phyloP scores from a whole-genome alignment of 1,284 basidiomycete genomes.

The Cryptococcus deneoformans region DNA sequence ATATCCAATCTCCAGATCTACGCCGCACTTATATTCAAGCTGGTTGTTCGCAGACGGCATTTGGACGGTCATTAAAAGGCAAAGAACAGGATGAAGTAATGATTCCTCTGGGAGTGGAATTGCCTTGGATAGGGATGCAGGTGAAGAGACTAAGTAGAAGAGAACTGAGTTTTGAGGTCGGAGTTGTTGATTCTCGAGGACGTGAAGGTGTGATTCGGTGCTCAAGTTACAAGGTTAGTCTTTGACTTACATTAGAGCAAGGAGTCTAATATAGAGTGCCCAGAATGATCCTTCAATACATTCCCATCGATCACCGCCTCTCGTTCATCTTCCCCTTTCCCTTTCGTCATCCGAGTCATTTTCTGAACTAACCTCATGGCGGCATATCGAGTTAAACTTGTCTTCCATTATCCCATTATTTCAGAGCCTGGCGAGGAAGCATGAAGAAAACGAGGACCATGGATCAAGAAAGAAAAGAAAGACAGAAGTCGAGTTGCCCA shows the following conservation, averaged over 20 bases:
- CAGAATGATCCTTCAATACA: conserved; percentile 62
- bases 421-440: conserved; percentile 45
- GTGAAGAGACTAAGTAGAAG: conserved; percentile 61
- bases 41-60: conserved; percentile 36
- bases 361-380: conserved; percentile 67
- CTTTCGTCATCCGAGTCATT: conserved; percentile 56
- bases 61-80: background rate
- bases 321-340: conserved; percentile 69
- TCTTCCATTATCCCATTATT: conserved; percentile 63
- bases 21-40: conserved; percentile 66
- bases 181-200: conserved; percentile 63
- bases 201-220: conserved; percentile 63
- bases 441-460: conserved; percentile 1
- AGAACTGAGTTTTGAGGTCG: conserved; percentile 73
- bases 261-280: conserved; percentile 2
- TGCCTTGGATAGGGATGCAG: conserved; percentile 72
- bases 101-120: conserved; percentile 60
- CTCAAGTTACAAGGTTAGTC: conserved; percentile 75
- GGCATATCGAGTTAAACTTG: conserved; percentile 62
- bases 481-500: conserved; percentile 51
- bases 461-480: conserved; percentile 13
- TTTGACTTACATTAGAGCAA: conserved; percentile 1
- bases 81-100: background rate
- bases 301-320: conserved; percentile 50
- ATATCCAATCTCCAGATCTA: conserved; percentile 73